Conservation (phyloP, 2,329 filamentous ascomycete genomes). For the Whalleya microplaca region DNA sequence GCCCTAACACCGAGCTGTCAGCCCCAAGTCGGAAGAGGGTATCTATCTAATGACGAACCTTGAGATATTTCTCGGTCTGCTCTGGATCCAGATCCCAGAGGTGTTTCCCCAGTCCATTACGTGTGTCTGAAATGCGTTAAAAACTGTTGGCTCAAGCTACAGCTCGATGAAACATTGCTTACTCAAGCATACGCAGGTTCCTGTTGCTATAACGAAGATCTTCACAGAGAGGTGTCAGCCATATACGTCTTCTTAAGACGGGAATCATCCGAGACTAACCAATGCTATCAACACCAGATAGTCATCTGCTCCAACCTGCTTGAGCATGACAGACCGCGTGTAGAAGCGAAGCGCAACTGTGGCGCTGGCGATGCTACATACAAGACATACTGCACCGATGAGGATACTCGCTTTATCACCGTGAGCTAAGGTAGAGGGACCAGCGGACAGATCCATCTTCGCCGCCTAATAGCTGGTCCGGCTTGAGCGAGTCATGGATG, state of each 20-base stretch:
- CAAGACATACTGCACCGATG: slow-evolving; percentile 28
- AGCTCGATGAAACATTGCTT: slow-evolving; percentile 4
- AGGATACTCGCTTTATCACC: slow-evolving; percentile 29
- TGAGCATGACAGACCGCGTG: slow-evolving; percentile 34
- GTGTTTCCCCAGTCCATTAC: slow-evolving; percentile 29
- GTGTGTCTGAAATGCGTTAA: slow-evolving; percentile 25
- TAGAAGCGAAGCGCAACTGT: slow-evolving; percentile 37
- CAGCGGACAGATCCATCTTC: slow-evolving; percentile 18
- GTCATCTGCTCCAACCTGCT: slow-evolving; percentile 38
- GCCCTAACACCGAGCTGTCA: slow-evolving; percentile 28
- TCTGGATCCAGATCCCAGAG: slow-evolving; percentile 24
- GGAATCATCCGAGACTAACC: slow-evolving; percentile 40
- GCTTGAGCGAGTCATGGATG: neutral
- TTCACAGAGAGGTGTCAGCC: slow-evolving; percentile 9
- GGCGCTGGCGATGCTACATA: slow-evolving; percentile 31
- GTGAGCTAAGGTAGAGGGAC: slow-evolving; percentile 14
- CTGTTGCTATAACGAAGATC: slow-evolving; percentile 27
- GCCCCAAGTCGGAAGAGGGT: neutral
- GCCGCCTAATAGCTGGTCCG: slow-evolving; percentile 3
- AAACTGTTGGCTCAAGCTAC: neutral
- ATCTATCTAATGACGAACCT: slow-evolving; percentile 11
- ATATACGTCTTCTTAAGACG: slow-evolving; percentile 1
- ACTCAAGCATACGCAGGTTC: slow-evolving; percentile 30
- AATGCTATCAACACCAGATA: slow-evolving; percentile 38
- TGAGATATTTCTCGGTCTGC: slow-evolving; percentile 23